These are phyloP conservation scores for Colletotrichum falcatum DNA, from an alignment of 2,329 filamentous ascomycete species.

Conservation along the genomic window DNA sequence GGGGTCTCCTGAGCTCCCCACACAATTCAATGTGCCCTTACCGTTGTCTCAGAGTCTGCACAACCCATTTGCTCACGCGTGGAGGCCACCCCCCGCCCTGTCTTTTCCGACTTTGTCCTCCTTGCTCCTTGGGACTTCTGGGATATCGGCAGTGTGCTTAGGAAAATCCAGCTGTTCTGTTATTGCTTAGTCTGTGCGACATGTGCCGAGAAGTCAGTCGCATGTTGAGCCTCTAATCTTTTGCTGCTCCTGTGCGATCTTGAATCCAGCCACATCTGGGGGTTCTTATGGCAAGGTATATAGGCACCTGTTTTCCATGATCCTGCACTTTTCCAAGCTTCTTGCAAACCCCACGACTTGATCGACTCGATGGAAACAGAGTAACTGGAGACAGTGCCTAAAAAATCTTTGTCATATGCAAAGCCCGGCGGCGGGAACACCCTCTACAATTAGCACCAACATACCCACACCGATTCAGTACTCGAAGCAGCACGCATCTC, in stretches of 20 bases:
- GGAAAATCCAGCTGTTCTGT: constrained; percentile 20
- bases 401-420: neutral
- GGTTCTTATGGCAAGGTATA: constrained; percentile 48
- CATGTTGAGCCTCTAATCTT: constrained; percentile 42
- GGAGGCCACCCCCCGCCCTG: constrained; percentile 40
- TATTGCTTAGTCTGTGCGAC: constrained; percentile 40
- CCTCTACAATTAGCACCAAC: neutral
- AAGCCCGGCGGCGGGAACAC: neutral
- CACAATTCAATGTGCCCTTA: constrained; percentile 52
- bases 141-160: constrained; percentile 31
- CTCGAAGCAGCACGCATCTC: neutral
- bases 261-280: constrained; percentile 47
- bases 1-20: constrained; percentile 49
- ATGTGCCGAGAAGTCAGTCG: constrained; percentile 30
- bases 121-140: constrained; percentile 25
- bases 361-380: neutral
- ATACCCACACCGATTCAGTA: neutral
- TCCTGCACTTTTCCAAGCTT: constrained; percentile 45
- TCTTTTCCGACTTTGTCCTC: constrained; percentile 45
- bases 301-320: constrained; percentile 51
- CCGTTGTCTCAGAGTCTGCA: constrained; percentile 59
- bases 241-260: constrained; percentile 48
- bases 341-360: constrained; percentile 36
- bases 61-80: constrained; percentile 51
- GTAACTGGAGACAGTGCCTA: neutral